These are phyloP conservation scores for Narthecium ossifragum DNA, from an alignment of 106 monocot genomes.

Conservation along the genomic window DNA sequence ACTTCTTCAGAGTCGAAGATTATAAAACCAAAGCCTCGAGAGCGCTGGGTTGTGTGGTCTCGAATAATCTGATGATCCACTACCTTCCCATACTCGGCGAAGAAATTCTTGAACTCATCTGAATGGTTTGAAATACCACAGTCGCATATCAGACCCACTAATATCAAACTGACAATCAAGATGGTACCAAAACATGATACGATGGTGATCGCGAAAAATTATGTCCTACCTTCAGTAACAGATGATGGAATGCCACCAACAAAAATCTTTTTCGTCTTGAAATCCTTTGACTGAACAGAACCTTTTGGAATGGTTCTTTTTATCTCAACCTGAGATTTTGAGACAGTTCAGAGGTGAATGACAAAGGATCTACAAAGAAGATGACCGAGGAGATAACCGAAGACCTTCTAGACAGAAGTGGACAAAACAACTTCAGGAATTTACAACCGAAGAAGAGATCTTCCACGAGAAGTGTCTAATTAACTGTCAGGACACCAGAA, in stretches of 20 bases:
- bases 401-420: too few relatives aligned
- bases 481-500: too few relatives aligned
- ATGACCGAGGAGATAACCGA: too few relatives aligned
- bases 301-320: constrained; percentile 98
- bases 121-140: constrained; percentile 6
- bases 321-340: constrained; percentile 99
- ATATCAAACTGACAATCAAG: too few relatives aligned
- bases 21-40: constrained; percentile 95
- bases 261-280: constrained; percentile 96
- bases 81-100: constrained; percentile 68
- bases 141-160: too few relatives aligned
- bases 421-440: too few relatives aligned
- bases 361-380: too few relatives aligned
- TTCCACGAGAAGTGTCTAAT: too few relatives aligned
- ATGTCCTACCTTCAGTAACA: constrained; percentile 54
- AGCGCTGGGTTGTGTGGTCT: constrained; percentile 75
- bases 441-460: too few relatives aligned
- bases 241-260: constrained; percentile 86
- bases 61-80: constrained; percentile 86
- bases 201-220: too few relatives aligned
- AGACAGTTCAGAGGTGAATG: too few relatives aligned
- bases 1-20: constrained; percentile 71
- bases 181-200: too few relatives aligned
- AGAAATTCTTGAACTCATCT: constrained; percentile 91
- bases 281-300: constrained; percentile 55